A percentile compares a stretch with the other conserved stretches of the same genome.
These are phyloP conservation scores for Malus hybrid DNA, from an alignment of 331 rosid species.

Conservation along the genomic window DNA sequence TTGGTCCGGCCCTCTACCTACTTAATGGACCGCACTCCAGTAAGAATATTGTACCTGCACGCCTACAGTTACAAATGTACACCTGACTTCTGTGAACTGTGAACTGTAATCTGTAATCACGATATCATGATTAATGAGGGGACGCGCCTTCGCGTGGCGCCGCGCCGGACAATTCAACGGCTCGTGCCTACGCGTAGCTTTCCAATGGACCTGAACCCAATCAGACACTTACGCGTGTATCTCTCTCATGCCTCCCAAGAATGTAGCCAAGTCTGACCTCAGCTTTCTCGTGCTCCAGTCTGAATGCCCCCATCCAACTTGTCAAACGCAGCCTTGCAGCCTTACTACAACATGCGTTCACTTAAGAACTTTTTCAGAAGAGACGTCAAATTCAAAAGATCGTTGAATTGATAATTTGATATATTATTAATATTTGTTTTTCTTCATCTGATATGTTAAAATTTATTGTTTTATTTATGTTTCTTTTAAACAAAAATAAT, in stretches of 20 bases:
- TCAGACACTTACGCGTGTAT: not conserved
- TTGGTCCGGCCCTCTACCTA: no score
- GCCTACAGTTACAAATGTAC: not conserved
- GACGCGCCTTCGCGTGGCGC: slow-evolving; percentile 33
- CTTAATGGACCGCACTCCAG: not conserved
- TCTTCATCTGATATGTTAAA: no score
- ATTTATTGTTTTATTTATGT: no score
- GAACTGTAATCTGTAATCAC: not conserved
- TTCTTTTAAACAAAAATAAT: no score
- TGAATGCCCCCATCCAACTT: not conserved
- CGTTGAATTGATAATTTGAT: no score
- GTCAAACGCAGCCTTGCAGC: not conserved
- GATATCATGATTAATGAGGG: not conserved
- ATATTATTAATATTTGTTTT: no score
- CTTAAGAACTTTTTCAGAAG: no score
- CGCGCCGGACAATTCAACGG: not conserved
- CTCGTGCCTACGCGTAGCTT: not conserved
- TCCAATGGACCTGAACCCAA: not conserved
- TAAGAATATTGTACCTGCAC: not conserved
- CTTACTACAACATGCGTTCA: no score
- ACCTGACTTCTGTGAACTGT: not conserved
- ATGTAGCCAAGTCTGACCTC: not conserved
- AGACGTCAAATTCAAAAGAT: no score
- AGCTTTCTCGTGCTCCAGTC: slow-evolving; percentile 2
- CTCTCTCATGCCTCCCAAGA: not conserved